phyloP scores from a whole-genome alignment of 495 filamentous ascomycete species.

The Podospora pseudopauciseta region DNA sequence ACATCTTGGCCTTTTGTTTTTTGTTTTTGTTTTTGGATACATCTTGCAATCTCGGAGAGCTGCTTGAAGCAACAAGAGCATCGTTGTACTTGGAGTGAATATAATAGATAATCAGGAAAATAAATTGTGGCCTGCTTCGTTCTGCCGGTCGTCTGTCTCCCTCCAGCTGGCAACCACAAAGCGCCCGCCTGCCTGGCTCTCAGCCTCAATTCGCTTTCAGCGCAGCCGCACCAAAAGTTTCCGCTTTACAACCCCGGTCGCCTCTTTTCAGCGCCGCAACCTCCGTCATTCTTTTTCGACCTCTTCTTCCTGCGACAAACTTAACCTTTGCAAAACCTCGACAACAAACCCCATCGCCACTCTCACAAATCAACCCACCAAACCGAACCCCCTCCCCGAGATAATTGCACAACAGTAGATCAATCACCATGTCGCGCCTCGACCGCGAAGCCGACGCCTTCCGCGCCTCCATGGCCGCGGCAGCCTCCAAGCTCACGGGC shows the following conservation, averaged over 20 bases:
- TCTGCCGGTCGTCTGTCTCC: neutral
- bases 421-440: constrained; percentile 47
- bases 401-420: neutral
- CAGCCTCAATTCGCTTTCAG: neutral
- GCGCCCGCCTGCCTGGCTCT: neutral
- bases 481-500: constrained; percentile 43
- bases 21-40: neutral
- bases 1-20: neutral
- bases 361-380: neutral
- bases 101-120: neutral
- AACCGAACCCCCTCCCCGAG: neutral
- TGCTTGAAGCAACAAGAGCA: neutral
- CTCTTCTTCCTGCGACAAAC: neutral
- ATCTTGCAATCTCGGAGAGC: neutral
- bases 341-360: constrained; percentile 1
- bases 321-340: neutral
- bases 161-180: neutral
- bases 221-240: neutral
- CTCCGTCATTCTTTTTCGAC: neutral
- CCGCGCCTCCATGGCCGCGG: constrained; percentile 44
- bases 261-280: neutral
- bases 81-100: neutral
- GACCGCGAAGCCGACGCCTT: constrained; percentile 49
- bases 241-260: neutral
- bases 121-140: neutral